A percentile compares a stretch with the other conserved stretches of the same genome.
Evolutionary conservation across 179 eudicot species (phyloP).

Genomic region (Silene coronaria): DNA sequence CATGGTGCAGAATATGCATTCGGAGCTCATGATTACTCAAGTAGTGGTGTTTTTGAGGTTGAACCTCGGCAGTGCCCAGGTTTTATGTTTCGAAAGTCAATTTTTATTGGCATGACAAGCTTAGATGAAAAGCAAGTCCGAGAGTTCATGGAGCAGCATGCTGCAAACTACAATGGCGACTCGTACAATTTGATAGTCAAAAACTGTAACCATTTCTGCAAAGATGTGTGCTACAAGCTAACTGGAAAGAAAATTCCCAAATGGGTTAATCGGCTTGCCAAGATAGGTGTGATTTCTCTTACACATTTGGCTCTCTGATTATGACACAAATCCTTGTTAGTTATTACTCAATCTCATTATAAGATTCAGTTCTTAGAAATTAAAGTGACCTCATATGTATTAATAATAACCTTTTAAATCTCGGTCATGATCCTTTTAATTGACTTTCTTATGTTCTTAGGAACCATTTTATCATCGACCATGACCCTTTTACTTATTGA

Average conservation of each 20-base stretch:
- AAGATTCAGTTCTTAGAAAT: no score
- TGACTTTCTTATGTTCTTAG: no score
- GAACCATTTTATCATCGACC: no score
- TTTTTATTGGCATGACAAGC: slow-evolving; percentile 69
- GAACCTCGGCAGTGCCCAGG: slow-evolving; percentile 98
- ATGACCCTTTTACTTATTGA: no score
- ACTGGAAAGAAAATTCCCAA: slow-evolving; percentile 78
- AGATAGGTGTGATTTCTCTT: slow-evolving; percentile 47
- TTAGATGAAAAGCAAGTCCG: slow-evolving; percentile 62
- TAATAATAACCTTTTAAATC: no score
- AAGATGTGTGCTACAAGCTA: slow-evolving; percentile 67
- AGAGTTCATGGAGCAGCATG: slow-evolving; percentile 78
- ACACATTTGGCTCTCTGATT: not conserved
- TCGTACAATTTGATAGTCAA: slow-evolving; percentile 85
- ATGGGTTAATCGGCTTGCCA: slow-evolving; percentile 94
- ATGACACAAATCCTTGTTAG: not conserved
- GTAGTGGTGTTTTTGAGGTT: slow-evolving; percentile 94
- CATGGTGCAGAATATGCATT: slow-evolving; percentile 94
- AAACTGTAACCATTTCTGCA: slow-evolving; percentile 95
- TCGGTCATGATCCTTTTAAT: no score
- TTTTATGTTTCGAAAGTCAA: slow-evolving; percentile 79
- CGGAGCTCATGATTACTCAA: slow-evolving; percentile 92
- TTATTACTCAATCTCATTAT: no score
- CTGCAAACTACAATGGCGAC: slow-evolving; percentile 78
- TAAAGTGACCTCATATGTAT: no score